These are phyloP conservation scores for Leccinum olivaceoglutinosum DNA, from an alignment of 1,284 basidiomycete species.

Conservation along the genomic window DNA sequence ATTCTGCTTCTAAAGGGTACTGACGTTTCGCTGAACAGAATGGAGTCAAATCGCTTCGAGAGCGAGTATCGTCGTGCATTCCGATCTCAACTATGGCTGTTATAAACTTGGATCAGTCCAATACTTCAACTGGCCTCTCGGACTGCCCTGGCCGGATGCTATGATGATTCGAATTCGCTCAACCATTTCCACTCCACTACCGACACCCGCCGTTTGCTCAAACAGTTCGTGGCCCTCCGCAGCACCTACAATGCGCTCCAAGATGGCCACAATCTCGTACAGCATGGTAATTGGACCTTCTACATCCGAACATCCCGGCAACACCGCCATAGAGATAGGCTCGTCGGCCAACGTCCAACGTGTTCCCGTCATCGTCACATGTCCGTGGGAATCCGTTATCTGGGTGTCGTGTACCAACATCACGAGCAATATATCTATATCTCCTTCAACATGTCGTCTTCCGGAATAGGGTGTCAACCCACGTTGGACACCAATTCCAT, in stretches of 20 bases:
- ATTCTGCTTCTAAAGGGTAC: neutral
- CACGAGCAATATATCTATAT: slow-evolving; percentile 42
- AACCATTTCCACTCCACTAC: slow-evolving; percentile 91
- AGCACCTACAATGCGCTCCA: slow-evolving; percentile 65
- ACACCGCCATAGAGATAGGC: slow-evolving; percentile 77
- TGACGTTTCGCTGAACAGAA: slow-evolving; percentile 40
- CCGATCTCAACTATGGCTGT: slow-evolving; percentile 80
- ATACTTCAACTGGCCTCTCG: slow-evolving; percentile 86
- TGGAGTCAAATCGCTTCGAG: slow-evolving; percentile 67
- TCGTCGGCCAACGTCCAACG: slow-evolving; percentile 41
- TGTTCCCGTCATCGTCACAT: no score
- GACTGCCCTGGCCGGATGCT: slow-evolving; percentile 72
- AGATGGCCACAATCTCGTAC: slow-evolving; percentile 78
- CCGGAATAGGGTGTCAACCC: slow-evolving; percentile 57
- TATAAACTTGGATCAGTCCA: slow-evolving; percentile 84
- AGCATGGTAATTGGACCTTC: slow-evolving; percentile 80
- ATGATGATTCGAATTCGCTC: slow-evolving; percentile 84
- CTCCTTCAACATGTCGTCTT: slow-evolving; percentile 62
- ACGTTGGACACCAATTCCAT: slow-evolving; percentile 40
- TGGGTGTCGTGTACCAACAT: slow-evolving; percentile 53
- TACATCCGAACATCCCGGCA: slow-evolving; percentile 67
- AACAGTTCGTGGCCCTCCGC: slow-evolving; percentile 71
- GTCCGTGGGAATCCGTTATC: no score
- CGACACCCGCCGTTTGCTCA: slow-evolving; percentile 66
- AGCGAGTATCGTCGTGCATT: slow-evolving; percentile 66